Base-by-base conservation (phyloP, 2,329 filamentous ascomycete genomes). In the Penicillium sp. region DNA sequence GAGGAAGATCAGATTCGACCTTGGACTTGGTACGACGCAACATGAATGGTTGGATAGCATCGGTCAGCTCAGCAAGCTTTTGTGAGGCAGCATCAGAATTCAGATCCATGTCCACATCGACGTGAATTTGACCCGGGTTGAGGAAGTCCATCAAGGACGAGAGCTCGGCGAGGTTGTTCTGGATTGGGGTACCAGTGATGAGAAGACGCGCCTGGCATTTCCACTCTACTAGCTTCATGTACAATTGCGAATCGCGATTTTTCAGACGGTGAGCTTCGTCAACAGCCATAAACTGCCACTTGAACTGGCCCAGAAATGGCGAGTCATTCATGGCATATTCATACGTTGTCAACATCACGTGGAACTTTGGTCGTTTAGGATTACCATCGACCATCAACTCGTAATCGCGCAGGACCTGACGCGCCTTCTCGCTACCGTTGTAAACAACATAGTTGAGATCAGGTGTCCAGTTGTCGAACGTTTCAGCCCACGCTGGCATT, bases 371-470 rank as follows among this genome's bases (percentile, higher is more conserved):
- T 71, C 92, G 92, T 72, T 88, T 91, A 2, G 89, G 83, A 66
- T 96, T 96, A 29, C 89, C 89, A 69, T 95, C 90, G 5, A 91
- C 82, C 53, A 97, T 83, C 39, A 99, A 81, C 72, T 99, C 94
- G 66, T 96, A 88, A 42, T 97, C 91, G 33, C 89, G 87, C 59
- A 99, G 96, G 63, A 92, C 93, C 61, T 82, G 88, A 40, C 95
- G 90, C 28, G 94, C 88, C 29, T 88, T 84, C 71, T 94, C 89
- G 51, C 92, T 93, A 47, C 95, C 94, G 48, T 93, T 91, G 74
- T 99, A 99, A 49, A 97, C 91, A 54, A 99, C 90, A 73, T 97
- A 97, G 74, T 99, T 97, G 59, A 97, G 77, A 69, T 97, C 93
- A 0, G 94, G 94, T 2, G 94, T 87, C 94, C 94, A 99, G 60